A percentile compares a stretch with the other conserved stretches of the same genome.
phyloP scores from a whole-genome alignment of 768 basidiomycete species.

The Lactarius akahatsu region DNA sequence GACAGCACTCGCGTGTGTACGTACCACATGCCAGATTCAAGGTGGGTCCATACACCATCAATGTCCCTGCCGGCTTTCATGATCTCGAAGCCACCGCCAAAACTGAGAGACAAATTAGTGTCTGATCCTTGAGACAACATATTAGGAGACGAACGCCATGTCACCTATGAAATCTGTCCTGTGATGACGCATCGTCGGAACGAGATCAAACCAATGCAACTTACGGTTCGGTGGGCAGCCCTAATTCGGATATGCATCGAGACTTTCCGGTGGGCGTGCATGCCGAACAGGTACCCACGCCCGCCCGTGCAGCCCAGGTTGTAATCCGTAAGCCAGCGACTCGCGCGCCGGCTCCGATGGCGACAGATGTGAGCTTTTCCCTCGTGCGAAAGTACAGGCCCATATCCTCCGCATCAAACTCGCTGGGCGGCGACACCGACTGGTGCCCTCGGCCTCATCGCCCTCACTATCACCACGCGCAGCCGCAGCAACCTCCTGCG shows the following conservation, averaged over 20 bases:
- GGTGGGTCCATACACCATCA: neutral
- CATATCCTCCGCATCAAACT: constrained; percentile 69
- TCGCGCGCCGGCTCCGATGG: neutral
- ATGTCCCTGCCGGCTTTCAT: neutral
- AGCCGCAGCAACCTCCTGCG: constrained; percentile 23
- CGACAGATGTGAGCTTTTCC: constrained; percentile 30
- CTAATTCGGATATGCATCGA: neutral
- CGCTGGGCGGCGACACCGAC: constrained; percentile 37
- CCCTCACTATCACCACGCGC: constrained; percentile 7
- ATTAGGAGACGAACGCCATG: constrained; percentile 37
- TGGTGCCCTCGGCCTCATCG: too few species aligned
- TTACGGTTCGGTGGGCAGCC: too few species aligned
- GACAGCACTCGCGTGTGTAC: neutral
- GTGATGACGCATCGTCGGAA: neutral
- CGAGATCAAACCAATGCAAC: neutral
- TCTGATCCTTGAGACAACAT: neutral
- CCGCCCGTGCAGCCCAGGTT: neutral
- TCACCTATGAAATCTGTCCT: constrained; percentile 48
- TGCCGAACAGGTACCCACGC: neutral
- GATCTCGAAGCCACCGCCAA: neutral
- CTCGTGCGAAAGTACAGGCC: constrained; percentile 64
- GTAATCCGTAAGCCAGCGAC: neutral
- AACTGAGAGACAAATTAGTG: neutral
- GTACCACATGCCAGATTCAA: neutral
- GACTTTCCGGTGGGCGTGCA: constrained; percentile 1